Evolutionary conservation across 1,139 yeast species (phyloP).

Genomic region (Pichia kudriavzevii): DNA sequence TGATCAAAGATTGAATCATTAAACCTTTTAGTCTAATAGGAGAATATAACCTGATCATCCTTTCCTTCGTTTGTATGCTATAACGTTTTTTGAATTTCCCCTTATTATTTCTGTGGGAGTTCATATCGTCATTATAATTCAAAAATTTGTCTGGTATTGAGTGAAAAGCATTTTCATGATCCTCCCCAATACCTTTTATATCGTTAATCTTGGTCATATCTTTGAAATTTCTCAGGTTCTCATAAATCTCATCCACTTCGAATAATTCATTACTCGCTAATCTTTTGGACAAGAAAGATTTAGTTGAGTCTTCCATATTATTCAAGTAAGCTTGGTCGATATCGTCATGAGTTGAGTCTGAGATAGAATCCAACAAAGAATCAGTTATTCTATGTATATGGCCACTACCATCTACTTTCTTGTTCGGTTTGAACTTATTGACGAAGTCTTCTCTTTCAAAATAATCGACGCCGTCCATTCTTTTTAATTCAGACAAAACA

Average conservation of each 20-base stretch:
- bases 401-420: not conserved
- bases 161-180: not conserved
- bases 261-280: conserved; percentile 9
- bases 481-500: conserved; percentile 7
- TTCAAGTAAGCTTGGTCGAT: not conserved
- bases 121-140: not conserved
- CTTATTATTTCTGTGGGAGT: not conserved
- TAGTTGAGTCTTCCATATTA: not conserved
- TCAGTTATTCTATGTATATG: conserved; percentile 9
- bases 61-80: conserved; percentile 12
- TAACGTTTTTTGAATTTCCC: conserved; percentile 8
- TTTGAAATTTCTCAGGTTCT: conserved; percentile 10
- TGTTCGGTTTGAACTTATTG: not conserved
- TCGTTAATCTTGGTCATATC: conserved; percentile 1
- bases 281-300: too few relatives aligned
- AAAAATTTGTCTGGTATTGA: not conserved
- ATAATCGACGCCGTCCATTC: conserved; percentile 1
- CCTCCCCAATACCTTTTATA: not conserved
- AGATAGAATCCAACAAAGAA: conserved; percentile 12
- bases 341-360: conserved; percentile 2
- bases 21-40: conserved; percentile 17
- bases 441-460: not conserved
- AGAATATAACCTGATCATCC: conserved; percentile 12
- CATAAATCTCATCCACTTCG: conserved; percentile 15
- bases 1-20: conserved; percentile 15